Evolutionary conservation across 257 asterid genomes (phyloP).

Genomic region (Solanum rostratum): DNA sequence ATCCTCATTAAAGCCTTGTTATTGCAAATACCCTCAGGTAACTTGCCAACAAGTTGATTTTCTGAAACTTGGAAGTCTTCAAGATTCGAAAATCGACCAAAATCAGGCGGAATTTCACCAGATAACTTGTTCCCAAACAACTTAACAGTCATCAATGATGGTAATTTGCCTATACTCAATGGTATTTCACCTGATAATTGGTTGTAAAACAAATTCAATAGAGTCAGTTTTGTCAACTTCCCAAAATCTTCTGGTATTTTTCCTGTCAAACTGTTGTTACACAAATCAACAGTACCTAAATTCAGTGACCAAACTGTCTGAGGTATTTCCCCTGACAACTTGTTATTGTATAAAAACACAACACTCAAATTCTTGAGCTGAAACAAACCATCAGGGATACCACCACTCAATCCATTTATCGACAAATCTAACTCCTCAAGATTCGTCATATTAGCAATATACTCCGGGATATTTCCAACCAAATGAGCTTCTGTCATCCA

Average conservation of each 20-base stretch:
- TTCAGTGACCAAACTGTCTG: constrained; percentile 24
- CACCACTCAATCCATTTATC: constrained; percentile 37
- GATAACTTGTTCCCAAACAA: constrained; percentile 45
- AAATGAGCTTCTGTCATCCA: constrained; percentile 35
- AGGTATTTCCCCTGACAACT: constrained; percentile 57
- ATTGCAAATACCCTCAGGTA: constrained; percentile 50
- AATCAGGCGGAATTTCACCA: constrained; percentile 65
- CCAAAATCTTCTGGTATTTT: constrained; percentile 58
- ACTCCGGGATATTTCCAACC: constrained; percentile 59
- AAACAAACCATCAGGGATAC: constrained; percentile 44
- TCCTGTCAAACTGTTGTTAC: constrained; percentile 45
- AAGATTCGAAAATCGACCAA: constrained; percentile 60
- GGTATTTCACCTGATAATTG: constrained; percentile 66
- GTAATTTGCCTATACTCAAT: constrained; percentile 38
- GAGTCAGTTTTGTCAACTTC: constrained; percentile 41
- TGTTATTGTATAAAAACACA: constrained; percentile 33
- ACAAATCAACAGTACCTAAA: constrained; percentile 43
- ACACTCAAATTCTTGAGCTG: constrained; percentile 30
- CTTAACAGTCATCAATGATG: constrained; percentile 22
- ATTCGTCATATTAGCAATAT: constrained; percentile 43
- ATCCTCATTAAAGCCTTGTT: constrained; percentile 33
- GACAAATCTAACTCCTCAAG: constrained; percentile 54
- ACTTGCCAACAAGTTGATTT: constrained; percentile 43
- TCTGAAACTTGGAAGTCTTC: constrained; percentile 27
- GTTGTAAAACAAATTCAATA: constrained; percentile 42